A percentile compares a stretch with the other conserved stretches of the same genome.
These are phyloP conservation scores for Ganoderma lingzhi DNA, from an alignment of 1,284 basidiomycete genomes.

Conservation along the genomic window DNA sequence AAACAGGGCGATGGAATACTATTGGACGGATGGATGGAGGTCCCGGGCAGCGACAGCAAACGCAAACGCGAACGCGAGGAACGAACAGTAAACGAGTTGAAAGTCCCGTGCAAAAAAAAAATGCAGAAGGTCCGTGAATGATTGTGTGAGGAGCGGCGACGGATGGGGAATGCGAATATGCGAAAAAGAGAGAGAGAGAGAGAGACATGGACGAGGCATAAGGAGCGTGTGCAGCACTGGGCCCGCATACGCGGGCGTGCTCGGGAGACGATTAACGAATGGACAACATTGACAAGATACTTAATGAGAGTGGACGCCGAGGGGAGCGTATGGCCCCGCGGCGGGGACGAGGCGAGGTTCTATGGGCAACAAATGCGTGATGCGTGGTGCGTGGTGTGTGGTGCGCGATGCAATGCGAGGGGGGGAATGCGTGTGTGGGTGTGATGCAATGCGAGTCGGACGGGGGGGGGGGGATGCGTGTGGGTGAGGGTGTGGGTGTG, in stretches of 20 bases:
- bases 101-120: neutral
- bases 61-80: slow-evolving; percentile 2
- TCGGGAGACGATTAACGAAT: slow-evolving; percentile 6
- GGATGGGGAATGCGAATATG: neutral
- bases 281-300: neutral
- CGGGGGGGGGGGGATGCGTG: neutral
- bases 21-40: slow-evolving; percentile 3
- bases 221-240: slow-evolving; percentile 19
- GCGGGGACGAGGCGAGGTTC: neutral
- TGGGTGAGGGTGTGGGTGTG: neutral
- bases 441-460: no score
- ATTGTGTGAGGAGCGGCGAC: neutral
- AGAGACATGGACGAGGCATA: slow-evolving; percentile 4
- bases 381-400: no score
- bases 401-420: no score
- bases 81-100: neutral
- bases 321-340: neutral
- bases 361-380: neutral
- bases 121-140: slow-evolving; percentile 13
- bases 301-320: slow-evolving; percentile 18
- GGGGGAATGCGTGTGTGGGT: neutral
- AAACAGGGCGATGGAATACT: neutral
- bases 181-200: neutral
- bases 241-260: slow-evolving; percentile 14
- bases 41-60: neutral